Evolutionary conservation across 306 rosid genomes (phyloP), one percentile per base, ranked within the genome.

Genomic region (Delonix regia): DNA sequence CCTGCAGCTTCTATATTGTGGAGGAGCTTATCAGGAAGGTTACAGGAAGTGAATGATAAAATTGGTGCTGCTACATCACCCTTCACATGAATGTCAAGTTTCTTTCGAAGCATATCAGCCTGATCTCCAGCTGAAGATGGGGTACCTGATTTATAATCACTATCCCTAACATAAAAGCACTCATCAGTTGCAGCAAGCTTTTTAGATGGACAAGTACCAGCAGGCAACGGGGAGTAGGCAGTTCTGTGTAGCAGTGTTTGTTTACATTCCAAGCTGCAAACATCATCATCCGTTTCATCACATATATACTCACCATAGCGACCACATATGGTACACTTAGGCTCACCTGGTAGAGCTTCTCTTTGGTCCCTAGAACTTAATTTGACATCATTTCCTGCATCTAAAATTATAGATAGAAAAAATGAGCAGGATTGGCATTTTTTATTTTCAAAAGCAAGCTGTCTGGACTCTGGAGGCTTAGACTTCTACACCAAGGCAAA

Each of bases 221-320:
- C 67, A 24, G 81, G 65, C 51, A 75, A 6, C 10, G 60, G 24
- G 25, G 86, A 19, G 39, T 76, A 82, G 49, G 78, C 73, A 77
- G 71, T 76, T 82, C 86, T 88, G 73, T 72, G 11, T 38, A 91
- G 86, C 53, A 88, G 33, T 39, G 82, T 59, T 33, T 89, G 88
- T 84, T 93, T 91, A 75, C 98, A 93, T 76, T 91, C 97, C 91
- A 93, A 82, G 80, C 98, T 91, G 86, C 94, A 93, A 63, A 93
- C 59, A 74, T 93, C 98, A 64, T 93, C 90, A 68, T 91, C 98
- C 38, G 94, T 93, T 88, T 89, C 83, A 56, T 91, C 90, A 47
- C 94, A 89, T 77, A 90, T 91, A 71, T 89, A 93, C 82, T 93
- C 98, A 14, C 98, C 97, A 30, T 93, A 91, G 72, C 94, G 97